Conservation (phyloP, 179 eudicot genomes). For the Beta macrorhiza region DNA sequence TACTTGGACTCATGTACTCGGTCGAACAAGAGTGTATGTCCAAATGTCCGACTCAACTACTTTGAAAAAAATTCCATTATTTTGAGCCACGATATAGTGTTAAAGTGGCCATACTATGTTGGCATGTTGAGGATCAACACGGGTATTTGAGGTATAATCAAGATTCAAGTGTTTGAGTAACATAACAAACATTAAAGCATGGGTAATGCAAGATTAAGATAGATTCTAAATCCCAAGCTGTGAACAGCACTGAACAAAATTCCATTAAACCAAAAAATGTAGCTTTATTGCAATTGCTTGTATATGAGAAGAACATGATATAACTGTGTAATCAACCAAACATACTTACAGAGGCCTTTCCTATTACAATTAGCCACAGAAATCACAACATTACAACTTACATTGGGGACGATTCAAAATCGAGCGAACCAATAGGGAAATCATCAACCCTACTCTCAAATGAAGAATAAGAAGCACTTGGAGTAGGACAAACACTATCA, state of each 20-base stretch:
- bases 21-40: too few species aligned
- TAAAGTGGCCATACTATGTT: too few species aligned
- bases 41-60: too few species aligned
- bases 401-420: constrained; percentile 28
- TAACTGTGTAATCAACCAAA: constrained; percentile 21
- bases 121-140: too few species aligned
- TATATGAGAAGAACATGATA: constrained; percentile 5
- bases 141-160: too few species aligned
- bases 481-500: constrained; percentile 31
- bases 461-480: constrained; percentile 31
- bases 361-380: constrained; percentile 19
- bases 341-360: constrained; percentile 26
- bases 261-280: constrained; percentile 18
- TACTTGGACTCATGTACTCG: too few species aligned
- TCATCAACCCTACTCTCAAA: constrained; percentile 27
- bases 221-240: neutral
- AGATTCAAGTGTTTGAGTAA: too few species aligned
- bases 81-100: too few species aligned
- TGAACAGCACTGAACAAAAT: constrained; percentile 15
- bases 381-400: constrained; percentile 23
- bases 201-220: constrained; percentile 5
- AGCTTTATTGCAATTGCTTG: constrained; percentile 21
- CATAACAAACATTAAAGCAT: neutral
- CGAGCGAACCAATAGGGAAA: constrained; percentile 26
- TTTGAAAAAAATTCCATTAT: too few species aligned